phyloP scores from a whole-genome alignment of 805 yeast species.

The Phaffomyces opuntiae region DNA sequence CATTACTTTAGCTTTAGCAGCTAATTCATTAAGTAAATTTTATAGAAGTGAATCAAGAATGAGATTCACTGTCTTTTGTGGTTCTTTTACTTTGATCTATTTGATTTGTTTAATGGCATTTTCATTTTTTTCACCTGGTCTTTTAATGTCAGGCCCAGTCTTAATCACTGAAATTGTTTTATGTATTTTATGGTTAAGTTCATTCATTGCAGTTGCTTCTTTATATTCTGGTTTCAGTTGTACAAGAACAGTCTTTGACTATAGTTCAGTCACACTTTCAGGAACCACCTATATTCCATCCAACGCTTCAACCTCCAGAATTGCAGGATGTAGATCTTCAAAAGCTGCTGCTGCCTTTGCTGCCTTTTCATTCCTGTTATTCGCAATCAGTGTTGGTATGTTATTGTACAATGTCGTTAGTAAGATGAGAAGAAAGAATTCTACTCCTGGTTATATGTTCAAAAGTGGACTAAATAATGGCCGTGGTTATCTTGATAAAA shows the following conservation, averaged over 20 bases:
- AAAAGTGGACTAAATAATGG: neutral
- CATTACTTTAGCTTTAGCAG: conserved; percentile 25
- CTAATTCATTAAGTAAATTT: conserved; percentile 20
- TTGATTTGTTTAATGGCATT: conserved; percentile 17
- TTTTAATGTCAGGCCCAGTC: conserved; percentile 22
- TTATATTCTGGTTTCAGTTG: conserved; percentile 26
- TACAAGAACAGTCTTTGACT: neutral
- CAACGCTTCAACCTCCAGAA: conserved; percentile 9
- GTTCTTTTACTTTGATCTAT: conserved; percentile 25
- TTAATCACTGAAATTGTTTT: conserved; percentile 24
- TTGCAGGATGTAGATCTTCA: conserved; percentile 23
- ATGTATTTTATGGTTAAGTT: conserved; percentile 26
- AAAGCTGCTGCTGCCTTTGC: conserved; percentile 29
- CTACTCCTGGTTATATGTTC: conserved; percentile 3
- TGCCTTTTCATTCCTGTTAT: conserved; percentile 24
- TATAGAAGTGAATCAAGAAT: conserved; percentile 22
- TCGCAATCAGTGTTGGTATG: conserved; percentile 20
- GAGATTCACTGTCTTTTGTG: conserved; percentile 26
- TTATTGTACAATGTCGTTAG: conserved; percentile 25
- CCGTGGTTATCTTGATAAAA: conserved; percentile 4
- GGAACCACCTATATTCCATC: conserved; percentile 8
- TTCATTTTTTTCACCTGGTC: conserved; percentile 13
- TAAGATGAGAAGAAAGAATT: conserved; percentile 4
- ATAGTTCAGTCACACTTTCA: conserved; percentile 1
- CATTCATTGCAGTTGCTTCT: conserved; percentile 28